phyloP scores from a whole-genome alignment of 192 early-diverging fungal species.

The Coemansia sp. region DNA sequence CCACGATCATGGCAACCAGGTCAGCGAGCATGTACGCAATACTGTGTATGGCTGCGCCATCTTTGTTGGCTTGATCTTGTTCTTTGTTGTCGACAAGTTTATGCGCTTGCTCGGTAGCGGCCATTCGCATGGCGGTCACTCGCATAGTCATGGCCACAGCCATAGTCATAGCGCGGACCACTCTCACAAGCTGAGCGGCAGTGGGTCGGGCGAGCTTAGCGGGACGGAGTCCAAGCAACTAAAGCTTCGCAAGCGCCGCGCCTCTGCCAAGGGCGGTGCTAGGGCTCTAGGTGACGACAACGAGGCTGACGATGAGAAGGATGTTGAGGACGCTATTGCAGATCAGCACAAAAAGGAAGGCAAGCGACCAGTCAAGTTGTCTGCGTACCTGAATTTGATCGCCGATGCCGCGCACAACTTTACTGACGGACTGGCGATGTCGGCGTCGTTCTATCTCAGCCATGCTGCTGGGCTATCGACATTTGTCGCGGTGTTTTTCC shows the following conservation, averaged over 20 bases:
- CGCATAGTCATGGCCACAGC: slow-evolving; percentile 51
- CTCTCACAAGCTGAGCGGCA: slow-evolving; percentile 9
- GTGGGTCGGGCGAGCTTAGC: slow-evolving; percentile 28
- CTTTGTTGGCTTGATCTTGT: slow-evolving; percentile 74
- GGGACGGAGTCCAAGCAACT: slow-evolving; percentile 25
- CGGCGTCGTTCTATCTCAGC: slow-evolving; percentile 81
- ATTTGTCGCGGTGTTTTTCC: slow-evolving; percentile 84
- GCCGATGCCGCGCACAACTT: slow-evolving; percentile 86
- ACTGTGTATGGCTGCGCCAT: slow-evolving; percentile 74
- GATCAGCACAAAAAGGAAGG: slow-evolving; percentile 7
- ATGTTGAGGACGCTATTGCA: slow-evolving; percentile 14
- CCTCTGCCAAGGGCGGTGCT: background rate
- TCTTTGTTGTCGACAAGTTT: slow-evolving; percentile 82
- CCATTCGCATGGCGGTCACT: slow-evolving; percentile 60
- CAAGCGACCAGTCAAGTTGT: slow-evolving; percentile 61
- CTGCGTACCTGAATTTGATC: slow-evolving; percentile 81
- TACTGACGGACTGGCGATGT: slow-evolving; percentile 84
- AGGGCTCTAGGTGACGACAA: slow-evolving; percentile 26
- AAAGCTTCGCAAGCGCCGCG: slow-evolving; percentile 36
- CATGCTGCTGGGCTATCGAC: slow-evolving; percentile 84
- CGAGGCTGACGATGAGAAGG: slow-evolving; percentile 54
- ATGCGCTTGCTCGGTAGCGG: slow-evolving; percentile 76
- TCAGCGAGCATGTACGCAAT: slow-evolving; percentile 54
- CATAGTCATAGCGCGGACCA: slow-evolving; percentile 51
- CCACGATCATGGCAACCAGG: slow-evolving; percentile 41